A percentile compares a stretch with the other conserved stretches of the same genome.
These are phyloP conservation scores for Borovskyia barvae DNA, from an alignment of 208 protist genomes.

Conservation along the genomic window DNA sequence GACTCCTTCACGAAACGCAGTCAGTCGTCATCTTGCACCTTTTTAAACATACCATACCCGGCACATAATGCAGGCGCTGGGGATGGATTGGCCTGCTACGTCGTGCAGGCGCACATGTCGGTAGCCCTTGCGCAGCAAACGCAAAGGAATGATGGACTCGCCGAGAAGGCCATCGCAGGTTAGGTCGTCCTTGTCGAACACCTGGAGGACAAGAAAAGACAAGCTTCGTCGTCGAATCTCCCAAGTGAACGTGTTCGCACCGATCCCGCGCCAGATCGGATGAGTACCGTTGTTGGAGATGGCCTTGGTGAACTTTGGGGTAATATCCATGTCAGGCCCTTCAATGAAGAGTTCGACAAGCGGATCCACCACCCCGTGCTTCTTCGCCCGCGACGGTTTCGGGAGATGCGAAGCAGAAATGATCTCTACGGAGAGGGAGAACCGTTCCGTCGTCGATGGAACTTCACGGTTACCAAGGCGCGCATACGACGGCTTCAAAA, in stretches of 20 bases:
- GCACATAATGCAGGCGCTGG: conserved; percentile 42
- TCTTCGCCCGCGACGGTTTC: conserved; percentile 28
- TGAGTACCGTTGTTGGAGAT: conserved; percentile 65
- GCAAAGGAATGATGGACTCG: conserved; percentile 43
- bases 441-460: conserved; percentile 4
- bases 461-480: too few relatives aligned
- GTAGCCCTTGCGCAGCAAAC: conserved; percentile 34
- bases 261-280: conserved; percentile 46
- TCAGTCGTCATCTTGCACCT: too few relatives aligned
- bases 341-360: conserved; percentile 38
- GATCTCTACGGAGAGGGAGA: conserved; percentile 34
- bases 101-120: conserved; percentile 43
- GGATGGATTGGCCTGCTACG: conserved; percentile 22
- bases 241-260: conserved; percentile 39
- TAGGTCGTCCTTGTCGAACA: conserved; percentile 48
- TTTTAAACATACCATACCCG: conserved; percentile 14
- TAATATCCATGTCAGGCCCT: conserved; percentile 26
- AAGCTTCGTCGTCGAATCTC: conserved; percentile 29
- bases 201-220: conserved; percentile 44
- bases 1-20: too few relatives aligned
- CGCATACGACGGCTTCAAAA: conserved; percentile 89
- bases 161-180: conserved; percentile 29
- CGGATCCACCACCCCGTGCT: conserved; percentile 46
- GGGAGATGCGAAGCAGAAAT: conserved; percentile 57
- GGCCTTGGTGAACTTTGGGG: conserved; percentile 18